A percentile compares a stretch with the other conserved stretches of the same genome.
Conservation (phyloP, 2,329 filamentous ascomycete genomes). For the Elsinoe necatrix region DNA sequence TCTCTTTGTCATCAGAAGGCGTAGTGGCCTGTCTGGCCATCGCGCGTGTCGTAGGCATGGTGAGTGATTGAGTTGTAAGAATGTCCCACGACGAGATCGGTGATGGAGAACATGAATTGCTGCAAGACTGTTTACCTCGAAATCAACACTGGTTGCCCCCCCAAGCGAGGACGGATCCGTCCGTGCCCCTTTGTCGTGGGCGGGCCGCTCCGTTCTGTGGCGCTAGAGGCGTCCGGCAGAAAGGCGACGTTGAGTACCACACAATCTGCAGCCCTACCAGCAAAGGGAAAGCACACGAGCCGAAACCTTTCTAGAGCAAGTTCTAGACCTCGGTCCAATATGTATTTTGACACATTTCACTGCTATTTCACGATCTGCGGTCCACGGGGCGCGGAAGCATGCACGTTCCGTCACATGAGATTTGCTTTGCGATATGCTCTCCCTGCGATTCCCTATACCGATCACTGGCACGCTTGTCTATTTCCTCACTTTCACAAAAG, state of each 20-base stretch:
- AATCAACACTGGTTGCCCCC: background rate
- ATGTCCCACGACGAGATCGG: background rate
- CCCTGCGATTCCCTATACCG: background rate
- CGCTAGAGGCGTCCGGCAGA: background rate
- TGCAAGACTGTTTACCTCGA: background rate
- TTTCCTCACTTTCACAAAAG: background rate
- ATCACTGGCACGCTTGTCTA: background rate
- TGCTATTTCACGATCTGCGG: background rate
- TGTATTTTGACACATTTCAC: background rate
- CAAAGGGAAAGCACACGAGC: background rate
- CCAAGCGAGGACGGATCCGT: background rate
- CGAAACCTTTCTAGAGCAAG: background rate
- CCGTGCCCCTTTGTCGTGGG: background rate
- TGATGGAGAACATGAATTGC: background rate
- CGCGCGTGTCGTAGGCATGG: constrained; percentile 31
- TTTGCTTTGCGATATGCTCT: background rate
- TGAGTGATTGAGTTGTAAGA: constrained; percentile 10
- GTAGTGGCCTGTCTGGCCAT: constrained; percentile 26
- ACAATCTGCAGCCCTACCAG: background rate
- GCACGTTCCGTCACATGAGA: background rate
- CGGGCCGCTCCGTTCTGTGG: background rate
- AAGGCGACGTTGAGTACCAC: background rate
- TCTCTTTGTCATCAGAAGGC: constrained; percentile 19
- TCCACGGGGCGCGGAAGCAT: background rate
- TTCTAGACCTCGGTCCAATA: background rate